Evolutionary conservation across 73 alveolate genomes (phyloP), one percentile per base, ranked within the genome.

Genomic region (Paramecium sexaurelia): DNA sequence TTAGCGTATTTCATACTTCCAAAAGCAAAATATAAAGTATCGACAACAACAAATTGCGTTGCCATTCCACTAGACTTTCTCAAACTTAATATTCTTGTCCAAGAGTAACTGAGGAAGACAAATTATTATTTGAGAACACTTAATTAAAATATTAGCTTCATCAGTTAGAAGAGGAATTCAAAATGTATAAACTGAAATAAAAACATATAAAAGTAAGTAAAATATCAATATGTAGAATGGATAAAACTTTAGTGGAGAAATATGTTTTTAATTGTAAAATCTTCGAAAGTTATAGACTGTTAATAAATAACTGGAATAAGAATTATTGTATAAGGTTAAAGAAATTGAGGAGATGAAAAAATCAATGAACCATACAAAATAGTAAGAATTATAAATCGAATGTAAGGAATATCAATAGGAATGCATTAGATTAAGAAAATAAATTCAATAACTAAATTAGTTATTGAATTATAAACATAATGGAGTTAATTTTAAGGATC

Each of bases 361-460:
- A 61, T 13, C 19, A 11, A 32, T 61, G 22, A 61, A 24, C 83
- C 43, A 7, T 61, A 61, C 83, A 11, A 61, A 61, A 61, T 61
- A 61, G 22, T 24, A 61, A 61, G 83, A 61, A 61, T 32, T 61
- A 13, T 11, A 61, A 32, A 61, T 61, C 0, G 83, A 61, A 29
- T 61, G 83, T 61, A 61, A 61, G 43, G 83, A 61, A 61, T 61
- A 61, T 61, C 26, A 61, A 11, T 32, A 22, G n/a, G 83, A 61
- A 61, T 29, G 47, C 24, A 4, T 61, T 9, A 6, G 83, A 61
- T 32, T 61, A 29, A 61, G 43, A 32, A 61, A 61, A 61, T 24
- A 61, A 61, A 61, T 61, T 61, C 26, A 61, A 29, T 61, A 24
- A 6, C 43, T 61, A 9, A 61, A 61, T 61, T 11, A 61, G 26